These are phyloP conservation scores for Cladophialophora yegresii DNA, from an alignment of 2,329 filamentous ascomycete species.

Conservation along the genomic window DNA sequence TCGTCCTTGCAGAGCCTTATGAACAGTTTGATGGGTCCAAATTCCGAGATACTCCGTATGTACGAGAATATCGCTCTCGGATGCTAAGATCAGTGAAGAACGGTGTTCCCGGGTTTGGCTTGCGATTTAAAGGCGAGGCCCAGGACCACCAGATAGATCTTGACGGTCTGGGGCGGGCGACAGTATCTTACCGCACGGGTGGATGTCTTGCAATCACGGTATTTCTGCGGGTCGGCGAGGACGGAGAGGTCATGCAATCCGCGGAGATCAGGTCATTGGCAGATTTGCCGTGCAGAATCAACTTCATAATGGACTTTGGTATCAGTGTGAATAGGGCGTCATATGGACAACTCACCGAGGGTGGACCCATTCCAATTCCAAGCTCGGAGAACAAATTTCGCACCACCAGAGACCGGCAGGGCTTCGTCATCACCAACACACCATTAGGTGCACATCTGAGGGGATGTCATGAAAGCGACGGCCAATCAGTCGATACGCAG, in stretches of 20 bases:
- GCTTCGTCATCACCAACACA: slow-evolving; percentile 11
- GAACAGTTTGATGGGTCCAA: slow-evolving; percentile 25
- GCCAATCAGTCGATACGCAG: slow-evolving; percentile 4
- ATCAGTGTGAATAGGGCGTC: slow-evolving; percentile 26
- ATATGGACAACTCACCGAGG: slow-evolving; percentile 27
- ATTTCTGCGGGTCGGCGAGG: slow-evolving; percentile 13
- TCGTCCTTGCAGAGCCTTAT: slow-evolving; percentile 23
- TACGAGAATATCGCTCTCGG: slow-evolving; percentile 18
- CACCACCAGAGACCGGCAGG: neutral
- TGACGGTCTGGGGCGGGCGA: slow-evolving; percentile 20
- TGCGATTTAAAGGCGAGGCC: slow-evolving; percentile 19
- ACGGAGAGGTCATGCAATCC: slow-evolving; percentile 19
- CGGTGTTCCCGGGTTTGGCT: slow-evolving; percentile 16
- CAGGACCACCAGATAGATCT: neutral
- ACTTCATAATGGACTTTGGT: slow-evolving; percentile 16
- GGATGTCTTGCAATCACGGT: slow-evolving; percentile 15
- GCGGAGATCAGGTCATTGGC: slow-evolving; percentile 16
- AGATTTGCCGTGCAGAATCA: slow-evolving; percentile 1
- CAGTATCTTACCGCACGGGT: slow-evolving; percentile 1
- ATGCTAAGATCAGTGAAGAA: slow-evolving; percentile 21
- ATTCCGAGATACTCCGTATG: slow-evolving; percentile 20
- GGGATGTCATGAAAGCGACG: slow-evolving; percentile 5
- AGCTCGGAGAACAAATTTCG: slow-evolving; percentile 20
- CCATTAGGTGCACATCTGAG: slow-evolving; percentile 18
- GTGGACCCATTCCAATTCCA: slow-evolving; percentile 24